Base-by-base conservation (phyloP, 139 green algal species). In the Chlamydomonas applanata region DNA sequence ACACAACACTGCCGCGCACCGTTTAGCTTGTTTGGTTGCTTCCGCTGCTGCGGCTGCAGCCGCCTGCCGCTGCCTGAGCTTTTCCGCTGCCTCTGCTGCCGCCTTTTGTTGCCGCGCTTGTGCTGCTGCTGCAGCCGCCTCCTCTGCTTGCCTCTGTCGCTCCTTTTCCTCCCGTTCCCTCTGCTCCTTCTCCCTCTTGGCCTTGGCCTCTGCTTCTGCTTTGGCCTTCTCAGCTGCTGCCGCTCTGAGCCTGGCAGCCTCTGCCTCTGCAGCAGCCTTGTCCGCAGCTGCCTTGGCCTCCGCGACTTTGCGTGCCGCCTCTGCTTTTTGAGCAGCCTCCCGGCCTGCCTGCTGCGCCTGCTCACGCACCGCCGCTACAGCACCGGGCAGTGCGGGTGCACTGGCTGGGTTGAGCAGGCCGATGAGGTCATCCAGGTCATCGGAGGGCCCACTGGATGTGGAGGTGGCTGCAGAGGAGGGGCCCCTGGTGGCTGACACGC, bases 391-490 rank as follows among this genome's bases (percentile, higher is more conserved):
- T 34, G 59, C 59, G 35, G 40, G 7, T 11, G 40, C 40, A 49
- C 40, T 49, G 40, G 29, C 59, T 35, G 25, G 24, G 25, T 66
- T 66, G 4, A 66, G 59, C 59, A 66, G 59, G 24, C 59, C 59
- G 16, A 66, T 66, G 59, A 66, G 59, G 59, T 66, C 59, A 66
- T 66, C 59, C 59, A 66, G 11, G 11, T 66, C 59, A 40, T 66
- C 59, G 3, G 59, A 7, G 3, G 59, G 17, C n/a, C 59, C 35
- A 3, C n/a, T 30, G 24, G 11, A 19, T 11, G 59, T 29, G 24
- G 24, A 30, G 4, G 24, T 16, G 22, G 24, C 17, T 40, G n/a
- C 24, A 16, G 24, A n/a, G n/a, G n/a, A n/a, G n/a, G n/a, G n/a
- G n/a, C n/a, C n/a, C n/a, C n/a, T 40, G 59, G 11, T 36, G 59